Evolutionary conservation across 1,284 basidiomycete species (phyloP), one percentile per base, ranked within the genome.

Genomic region (Grifola frondosa): DNA sequence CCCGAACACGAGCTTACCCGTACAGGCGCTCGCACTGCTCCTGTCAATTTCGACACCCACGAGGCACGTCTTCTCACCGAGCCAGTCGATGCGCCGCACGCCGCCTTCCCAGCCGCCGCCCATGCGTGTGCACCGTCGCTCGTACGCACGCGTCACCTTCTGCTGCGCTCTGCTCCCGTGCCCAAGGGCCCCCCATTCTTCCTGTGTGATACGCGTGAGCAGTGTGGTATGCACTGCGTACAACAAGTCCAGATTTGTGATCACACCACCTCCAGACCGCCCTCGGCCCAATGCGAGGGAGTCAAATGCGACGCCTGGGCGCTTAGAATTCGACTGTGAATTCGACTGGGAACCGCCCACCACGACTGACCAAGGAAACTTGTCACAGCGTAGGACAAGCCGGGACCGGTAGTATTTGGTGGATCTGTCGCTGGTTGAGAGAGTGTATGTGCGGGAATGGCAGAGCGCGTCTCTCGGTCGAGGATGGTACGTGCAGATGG

Each of bases 81-180:
- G 65, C 71, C 77, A 84, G 59, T 84, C 81, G 6, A 83, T 58
- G 28, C 81, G 63, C 29, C 78, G 69, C 13, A 84, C 78, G 16
- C 82, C 82, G 12, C 70, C 69, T 25, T 82, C 78, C 81, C 81
- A 81, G 6, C 78, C 80, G 5, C 77, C 78, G 19, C 79, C 80
- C 64, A 75, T 70, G 47, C 67, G 69, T 35, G 68, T 63, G 45
- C 82, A 85, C 21, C 81, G 65, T 49, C 67, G 68, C 57, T 82
- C 77, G 53, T 84, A 84, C 29, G 80, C 80, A 22, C 69, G 68
- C 7, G 78, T 71, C 12, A 80, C 70, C 49, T 71, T 72, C 35
- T 70, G 65, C 56, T 79, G 76, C 12, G 68, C 67, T 0, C 65
- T 63, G 43, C 68, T 73, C 16, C 72, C 72, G 26, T 71, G 61